These are phyloP conservation scores for Talaromyces sp. DNA, from an alignment of 2,329 filamentous ascomycete species.

Conservation along the genomic window DNA sequence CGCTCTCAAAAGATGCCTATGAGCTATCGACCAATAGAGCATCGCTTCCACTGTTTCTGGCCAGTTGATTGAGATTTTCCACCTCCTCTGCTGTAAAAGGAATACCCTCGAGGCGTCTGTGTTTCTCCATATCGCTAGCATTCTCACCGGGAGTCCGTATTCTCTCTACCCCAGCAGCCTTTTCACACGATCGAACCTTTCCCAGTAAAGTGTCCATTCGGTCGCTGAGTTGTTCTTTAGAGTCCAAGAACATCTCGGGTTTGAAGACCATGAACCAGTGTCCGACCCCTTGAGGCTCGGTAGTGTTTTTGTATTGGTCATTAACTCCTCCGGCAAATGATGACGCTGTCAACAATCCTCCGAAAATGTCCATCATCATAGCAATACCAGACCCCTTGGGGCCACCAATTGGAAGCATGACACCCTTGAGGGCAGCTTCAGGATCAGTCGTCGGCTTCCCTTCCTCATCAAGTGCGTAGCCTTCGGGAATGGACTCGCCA, in stretches of 20 bases:
- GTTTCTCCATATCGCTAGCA: neutral
- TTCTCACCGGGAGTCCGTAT: slow-evolving; percentile 5
- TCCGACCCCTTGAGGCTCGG: slow-evolving; percentile 4
- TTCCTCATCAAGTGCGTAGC: slow-evolving; percentile 18
- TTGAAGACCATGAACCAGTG: slow-evolving; percentile 7
- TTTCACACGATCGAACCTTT: neutral
- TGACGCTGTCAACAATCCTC: slow-evolving; percentile 3
- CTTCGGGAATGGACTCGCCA: slow-evolving; percentile 19
- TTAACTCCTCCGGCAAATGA: slow-evolving; percentile 6
- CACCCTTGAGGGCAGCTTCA: slow-evolving; percentile 15
- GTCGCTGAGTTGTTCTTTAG: neutral
- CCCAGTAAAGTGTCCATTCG: slow-evolving; percentile 6
- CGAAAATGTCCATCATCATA: slow-evolving; percentile 12
- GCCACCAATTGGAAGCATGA: slow-evolving; percentile 16
- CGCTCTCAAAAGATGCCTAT: neutral
- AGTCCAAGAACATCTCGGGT: slow-evolving; percentile 3
- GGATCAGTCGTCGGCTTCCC: slow-evolving; percentile 18
- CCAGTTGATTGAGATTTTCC: neutral
- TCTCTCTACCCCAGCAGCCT: slow-evolving; percentile 1
- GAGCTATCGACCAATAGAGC: neutral
- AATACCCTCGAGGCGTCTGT: neutral
- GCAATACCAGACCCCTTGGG: slow-evolving; percentile 14
- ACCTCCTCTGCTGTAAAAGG: neutral
- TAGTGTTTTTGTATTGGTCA: slow-evolving; percentile 6
- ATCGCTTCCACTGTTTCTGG: slow-evolving; percentile 1